Conservation (phyloP, 2,329 filamentous ascomycete species). For the Colletotrichum endophyticum region DNA sequence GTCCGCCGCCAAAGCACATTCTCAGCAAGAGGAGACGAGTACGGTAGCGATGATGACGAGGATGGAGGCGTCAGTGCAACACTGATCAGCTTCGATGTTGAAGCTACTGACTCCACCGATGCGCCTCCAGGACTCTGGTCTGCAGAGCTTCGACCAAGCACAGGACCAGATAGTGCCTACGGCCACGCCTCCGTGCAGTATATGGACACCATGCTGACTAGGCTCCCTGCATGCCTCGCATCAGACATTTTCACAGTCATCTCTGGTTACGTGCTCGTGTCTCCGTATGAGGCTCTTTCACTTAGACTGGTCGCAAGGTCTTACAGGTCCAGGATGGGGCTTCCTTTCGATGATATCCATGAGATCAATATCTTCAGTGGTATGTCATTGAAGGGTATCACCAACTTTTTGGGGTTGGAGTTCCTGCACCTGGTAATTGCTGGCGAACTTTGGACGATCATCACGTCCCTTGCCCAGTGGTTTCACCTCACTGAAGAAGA, state of each 20-base stretch:
- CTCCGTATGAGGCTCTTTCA: slow-evolving; percentile 52
- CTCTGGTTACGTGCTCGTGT: slow-evolving; percentile 44
- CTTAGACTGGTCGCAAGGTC: slow-evolving; percentile 49
- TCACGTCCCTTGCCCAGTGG: slow-evolving; percentile 42
- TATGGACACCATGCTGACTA: slow-evolving; percentile 54
- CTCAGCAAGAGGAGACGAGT: slow-evolving; percentile 55
- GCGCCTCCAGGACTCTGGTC: slow-evolving; percentile 60
- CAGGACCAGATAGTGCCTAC: slow-evolving; percentile 31
- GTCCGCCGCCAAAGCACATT: slow-evolving; percentile 50
- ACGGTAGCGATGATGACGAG: slow-evolving; percentile 61
- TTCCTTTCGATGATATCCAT: slow-evolving; percentile 44
- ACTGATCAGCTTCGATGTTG: slow-evolving; percentile 66
- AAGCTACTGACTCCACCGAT: slow-evolving; percentile 58
- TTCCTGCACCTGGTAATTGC: slow-evolving; percentile 48
- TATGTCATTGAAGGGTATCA: slow-evolving; percentile 41
- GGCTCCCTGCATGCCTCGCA: slow-evolving; percentile 52
- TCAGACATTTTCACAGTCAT: slow-evolving; percentile 52
- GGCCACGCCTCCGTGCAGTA: slow-evolving; percentile 38
- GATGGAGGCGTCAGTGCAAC: slow-evolving; percentile 60
- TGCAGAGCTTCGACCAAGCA: slow-evolving; percentile 61
- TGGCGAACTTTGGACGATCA: slow-evolving; percentile 49
- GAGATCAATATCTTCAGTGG: slow-evolving; percentile 38
- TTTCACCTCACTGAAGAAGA: slow-evolving; percentile 48
- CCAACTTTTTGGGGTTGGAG: slow-evolving; percentile 53
- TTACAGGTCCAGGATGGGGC: slow-evolving; percentile 42